Base-by-base conservation (phyloP, 2,329 filamentous ascomycete species). In the Cordyceps cicadae region DNA sequence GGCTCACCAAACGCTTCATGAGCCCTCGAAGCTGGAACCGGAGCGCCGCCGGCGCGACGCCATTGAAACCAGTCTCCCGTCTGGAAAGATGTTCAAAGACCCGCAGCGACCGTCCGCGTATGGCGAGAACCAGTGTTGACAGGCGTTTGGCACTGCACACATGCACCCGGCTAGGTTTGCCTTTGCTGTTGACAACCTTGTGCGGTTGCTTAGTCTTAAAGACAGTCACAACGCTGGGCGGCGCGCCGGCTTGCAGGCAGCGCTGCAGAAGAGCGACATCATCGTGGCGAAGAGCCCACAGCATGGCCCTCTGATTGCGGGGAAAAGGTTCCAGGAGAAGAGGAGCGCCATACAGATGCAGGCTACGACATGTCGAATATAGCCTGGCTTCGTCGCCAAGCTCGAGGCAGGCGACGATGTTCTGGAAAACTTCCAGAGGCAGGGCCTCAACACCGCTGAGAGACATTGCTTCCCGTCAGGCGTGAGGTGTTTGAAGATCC, bases 371-470 rank as follows among this genome's bases (percentile, higher is more conserved):
- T 19, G 57, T 48, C 12, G 57, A 41, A 41, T 59, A 59, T 3
- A 59, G 57, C 2, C 57, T 32, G 29, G 57, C 57, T 17, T 59
- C 57, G 26, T 46, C 57, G 15, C 39, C 19, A 7, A 59, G 17
- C n/a, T 14, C 11, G 29, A 59, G 50, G 41, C 48, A 48, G 19
- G 57, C 46, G 8, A 46, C n/a, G 39, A 59, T 48, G 5, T 37
- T 34, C n/a, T 59, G 26, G n/a, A 59, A 59, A 9, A 59, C 29
- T 26, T 59, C 57, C 12, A 51, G 14, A n/a, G 50, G 50, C 1
- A 59, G 11, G 4, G 29, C 26, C 57, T 59, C 49, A 11, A 59
- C 37, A 29, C 19, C 7, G 24, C 57, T 21, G 19, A 53, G 37
- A 15, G 7, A 21, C 57, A 54, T 59, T 52, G 37, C 21, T 11